Conservation (phyloP, 2,329 filamentous ascomycete species). For the Dothistroma septosporum region DNA sequence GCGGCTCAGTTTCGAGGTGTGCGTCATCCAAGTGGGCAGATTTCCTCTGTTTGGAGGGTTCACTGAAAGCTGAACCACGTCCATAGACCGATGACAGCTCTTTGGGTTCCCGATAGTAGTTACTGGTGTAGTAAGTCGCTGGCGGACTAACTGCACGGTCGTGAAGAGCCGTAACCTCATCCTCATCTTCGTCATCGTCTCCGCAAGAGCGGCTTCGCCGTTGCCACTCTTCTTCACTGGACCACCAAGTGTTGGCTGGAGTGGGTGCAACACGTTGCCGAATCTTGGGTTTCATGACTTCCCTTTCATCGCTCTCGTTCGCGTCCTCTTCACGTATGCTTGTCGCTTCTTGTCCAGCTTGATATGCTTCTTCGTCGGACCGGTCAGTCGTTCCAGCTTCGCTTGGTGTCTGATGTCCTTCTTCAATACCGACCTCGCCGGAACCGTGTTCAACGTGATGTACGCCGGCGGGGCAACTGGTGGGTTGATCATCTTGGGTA, state of each 20-base stretch:
- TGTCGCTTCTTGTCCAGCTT: background rate
- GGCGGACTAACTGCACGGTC: background rate
- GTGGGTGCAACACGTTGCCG: background rate
- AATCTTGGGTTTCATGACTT: background rate
- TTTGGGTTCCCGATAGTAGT: slow-evolving; percentile 1
- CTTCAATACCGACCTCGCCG: background rate
- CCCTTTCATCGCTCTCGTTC: background rate
- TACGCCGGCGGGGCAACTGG: background rate
- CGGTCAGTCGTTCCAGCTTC: background rate
- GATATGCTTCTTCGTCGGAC: background rate
- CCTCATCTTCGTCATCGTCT: background rate
- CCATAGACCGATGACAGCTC: background rate
- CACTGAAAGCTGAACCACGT: background rate
- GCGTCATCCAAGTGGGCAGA: slow-evolving; percentile 10
- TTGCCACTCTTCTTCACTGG: background rate
- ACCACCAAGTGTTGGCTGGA: background rate
- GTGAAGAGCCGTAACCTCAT: background rate
- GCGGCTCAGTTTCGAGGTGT: slow-evolving; percentile 3
- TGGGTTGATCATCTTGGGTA: background rate
- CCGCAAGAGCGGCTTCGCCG: background rate
- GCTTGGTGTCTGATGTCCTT: background rate
- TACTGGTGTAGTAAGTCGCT: background rate
- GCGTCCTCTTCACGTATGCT: background rate
- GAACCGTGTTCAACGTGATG: background rate
- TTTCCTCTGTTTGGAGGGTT: slow-evolving; percentile 11